A percentile compares a stretch with the other conserved stretches of the same genome.
Evolutionary conservation across 2,329 filamentous ascomycete species (phyloP).

Genomic region (Neocucurbitaria cava): DNA sequence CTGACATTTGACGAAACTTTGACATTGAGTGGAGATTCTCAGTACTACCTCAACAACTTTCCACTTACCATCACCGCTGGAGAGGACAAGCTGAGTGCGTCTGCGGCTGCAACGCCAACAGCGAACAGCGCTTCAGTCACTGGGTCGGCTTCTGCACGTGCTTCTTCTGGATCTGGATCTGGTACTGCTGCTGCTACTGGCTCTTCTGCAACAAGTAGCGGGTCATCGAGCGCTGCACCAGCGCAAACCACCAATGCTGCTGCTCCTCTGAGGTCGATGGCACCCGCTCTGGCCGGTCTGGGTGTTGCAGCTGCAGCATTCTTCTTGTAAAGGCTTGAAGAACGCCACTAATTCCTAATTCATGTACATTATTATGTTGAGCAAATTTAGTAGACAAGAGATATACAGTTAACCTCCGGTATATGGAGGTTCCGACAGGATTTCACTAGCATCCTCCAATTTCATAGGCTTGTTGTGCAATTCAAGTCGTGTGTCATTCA

Average conservation of each 20-base stretch:
- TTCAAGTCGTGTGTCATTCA: background rate
- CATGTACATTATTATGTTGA: background rate
- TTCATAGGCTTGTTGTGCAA: too few species aligned
- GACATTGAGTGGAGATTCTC: conserved; percentile 14
- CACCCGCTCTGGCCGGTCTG: conserved; percentile 36
- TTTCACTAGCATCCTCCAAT: too few species aligned
- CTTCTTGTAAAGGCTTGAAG: conserved; percentile 21
- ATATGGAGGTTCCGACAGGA: too few species aligned
- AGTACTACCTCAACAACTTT: conserved; percentile 22
- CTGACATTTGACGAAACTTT: conserved; percentile 9
- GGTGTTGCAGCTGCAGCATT: conserved; percentile 36
- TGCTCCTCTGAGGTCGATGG: conserved; percentile 24
- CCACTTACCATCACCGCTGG: conserved; percentile 38
- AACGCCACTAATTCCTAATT: background rate
- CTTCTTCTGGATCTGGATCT: background rate
- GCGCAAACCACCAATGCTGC: conserved; percentile 24
- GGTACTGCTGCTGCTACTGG: conserved; percentile 2
- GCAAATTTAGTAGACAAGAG: background rate
- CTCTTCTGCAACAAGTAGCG: conserved; percentile 2
- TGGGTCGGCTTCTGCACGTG: background rate
- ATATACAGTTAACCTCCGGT: background rate
- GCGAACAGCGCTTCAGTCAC: conserved; percentile 17
- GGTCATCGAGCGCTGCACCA: background rate
- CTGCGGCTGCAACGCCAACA: conserved; percentile 26
- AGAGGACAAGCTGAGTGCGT: conserved; percentile 31